Percentiles rank a stretch among this genome's conserved stretches.
Conservation (phyloP, 176 grass and related monocot species). For the Luzula sylvatica region DNA sequence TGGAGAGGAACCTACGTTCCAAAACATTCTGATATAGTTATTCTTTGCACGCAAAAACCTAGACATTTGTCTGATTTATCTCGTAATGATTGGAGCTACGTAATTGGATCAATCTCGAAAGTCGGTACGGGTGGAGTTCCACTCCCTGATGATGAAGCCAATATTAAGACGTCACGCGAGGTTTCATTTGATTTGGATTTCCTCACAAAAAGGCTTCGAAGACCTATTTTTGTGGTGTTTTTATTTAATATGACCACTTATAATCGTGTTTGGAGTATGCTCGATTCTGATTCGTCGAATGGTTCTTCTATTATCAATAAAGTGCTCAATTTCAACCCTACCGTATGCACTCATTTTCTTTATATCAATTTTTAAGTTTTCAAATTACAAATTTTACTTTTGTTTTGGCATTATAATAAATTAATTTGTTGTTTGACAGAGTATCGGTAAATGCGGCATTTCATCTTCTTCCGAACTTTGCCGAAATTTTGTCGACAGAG, state of each 20-base stretch:
- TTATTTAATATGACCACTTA: slow-evolving; percentile 54
- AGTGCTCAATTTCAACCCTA: slow-evolving; percentile 11
- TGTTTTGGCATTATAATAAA: background rate
- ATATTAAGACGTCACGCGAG: slow-evolving; percentile 13
- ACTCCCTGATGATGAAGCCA: background rate
- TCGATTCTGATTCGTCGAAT: background rate
- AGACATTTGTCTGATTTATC: slow-evolving; percentile 25
- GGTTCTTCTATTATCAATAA: slow-evolving; percentile 19
- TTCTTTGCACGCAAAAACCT: slow-evolving; percentile 29
- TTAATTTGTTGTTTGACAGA: background rate
- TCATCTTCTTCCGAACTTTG: background rate
- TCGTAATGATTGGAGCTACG: background rate
- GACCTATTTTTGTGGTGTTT: slow-evolving; percentile 28
- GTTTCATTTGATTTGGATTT: background rate
- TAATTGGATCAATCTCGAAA: slow-evolving; percentile 20
- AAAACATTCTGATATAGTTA: slow-evolving; percentile 33
- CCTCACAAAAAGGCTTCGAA: background rate
- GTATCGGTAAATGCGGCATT: background rate
- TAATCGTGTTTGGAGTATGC: slow-evolving; percentile 38
- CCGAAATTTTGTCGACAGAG: background rate
- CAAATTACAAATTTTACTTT: background rate
- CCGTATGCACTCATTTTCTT: slow-evolving; percentile 15
- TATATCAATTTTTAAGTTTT: no score
- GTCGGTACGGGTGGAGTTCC: background rate
- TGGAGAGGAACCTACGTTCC: slow-evolving; percentile 25